phyloP scores from a whole-genome alignment of 768 basidiomycete genomes.

The Coprinopsis marcescibilis region DNA sequence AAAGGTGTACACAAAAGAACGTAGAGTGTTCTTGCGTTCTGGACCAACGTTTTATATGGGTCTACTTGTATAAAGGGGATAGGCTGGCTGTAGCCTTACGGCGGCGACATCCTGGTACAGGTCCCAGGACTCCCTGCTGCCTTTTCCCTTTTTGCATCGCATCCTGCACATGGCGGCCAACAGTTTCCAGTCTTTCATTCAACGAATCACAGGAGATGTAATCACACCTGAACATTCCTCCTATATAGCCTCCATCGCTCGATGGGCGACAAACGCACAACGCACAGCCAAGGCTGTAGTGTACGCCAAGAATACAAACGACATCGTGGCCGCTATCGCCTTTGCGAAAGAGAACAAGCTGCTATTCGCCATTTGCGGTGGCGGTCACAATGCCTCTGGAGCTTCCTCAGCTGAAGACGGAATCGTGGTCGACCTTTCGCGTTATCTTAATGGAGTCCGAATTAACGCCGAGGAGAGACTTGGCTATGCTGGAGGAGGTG shows the following conservation, averaged over 20 bases:
- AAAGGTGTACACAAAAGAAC: too few relatives aligned
- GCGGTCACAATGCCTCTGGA: conserved; percentile 40
- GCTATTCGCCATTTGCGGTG: conserved; percentile 38
- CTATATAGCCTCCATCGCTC: conserved; percentile 32
- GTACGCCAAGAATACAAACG: conserved; percentile 35
- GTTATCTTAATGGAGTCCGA: conserved; percentile 29
- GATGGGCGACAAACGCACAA: conserved; percentile 38
- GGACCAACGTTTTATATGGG: too few relatives aligned
- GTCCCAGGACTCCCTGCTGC: too few relatives aligned
- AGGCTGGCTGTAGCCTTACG: too few relatives aligned
- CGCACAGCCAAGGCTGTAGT: conserved; percentile 36
- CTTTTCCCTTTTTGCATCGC: too few relatives aligned
- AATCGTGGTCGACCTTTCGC: conserved; percentile 44
- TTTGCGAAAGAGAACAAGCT: conserved; percentile 30
- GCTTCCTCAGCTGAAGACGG: conserved; percentile 41
- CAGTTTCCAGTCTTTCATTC: too few relatives aligned
- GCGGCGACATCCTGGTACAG: too few relatives aligned
- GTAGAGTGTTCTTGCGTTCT: too few relatives aligned
- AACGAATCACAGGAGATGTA: conserved; percentile 41
- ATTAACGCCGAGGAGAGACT: conserved; percentile 32
- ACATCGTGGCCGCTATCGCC: conserved; percentile 30
- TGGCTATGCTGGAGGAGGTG: conserved; percentile 40
- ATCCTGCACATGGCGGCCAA: too few relatives aligned
- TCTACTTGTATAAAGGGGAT: too few relatives aligned
- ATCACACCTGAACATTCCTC: conserved; percentile 28